phyloP scores from a whole-genome alignment of 768 basidiomycete species.

The Flagelloscypha sp. region DNA sequence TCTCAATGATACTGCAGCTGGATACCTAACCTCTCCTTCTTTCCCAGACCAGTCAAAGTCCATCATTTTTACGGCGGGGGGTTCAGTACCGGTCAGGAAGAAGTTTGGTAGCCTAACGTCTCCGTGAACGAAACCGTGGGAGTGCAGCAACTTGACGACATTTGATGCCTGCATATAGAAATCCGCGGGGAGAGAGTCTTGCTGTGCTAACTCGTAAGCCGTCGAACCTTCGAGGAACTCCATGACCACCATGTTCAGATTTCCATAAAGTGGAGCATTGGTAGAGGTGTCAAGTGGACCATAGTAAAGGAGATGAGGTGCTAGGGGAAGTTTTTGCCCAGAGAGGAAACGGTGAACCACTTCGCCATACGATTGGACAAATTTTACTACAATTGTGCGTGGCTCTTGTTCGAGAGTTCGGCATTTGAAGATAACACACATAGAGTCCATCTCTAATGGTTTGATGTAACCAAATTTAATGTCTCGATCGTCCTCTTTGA shows the following conservation, averaged over 20 bases:
- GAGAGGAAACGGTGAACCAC: constrained; percentile 26
- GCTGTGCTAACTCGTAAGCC: neutral
- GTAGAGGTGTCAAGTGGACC: constrained; percentile 11
- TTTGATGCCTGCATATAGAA: constrained; percentile 14
- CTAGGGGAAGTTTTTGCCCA: constrained; percentile 8
- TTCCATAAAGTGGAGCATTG: constrained; percentile 11
- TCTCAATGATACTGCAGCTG: constrained; percentile 3
- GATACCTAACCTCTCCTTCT: constrained; percentile 13
- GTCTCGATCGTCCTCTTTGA: neutral
- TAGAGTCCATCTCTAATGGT: constrained; percentile 12
- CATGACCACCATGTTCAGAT: constrained; percentile 31
- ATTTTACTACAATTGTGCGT: constrained; percentile 27
- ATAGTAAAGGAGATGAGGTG: constrained; percentile 24
- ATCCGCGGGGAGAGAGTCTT: constrained; percentile 5
- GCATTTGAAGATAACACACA: constrained; percentile 17
- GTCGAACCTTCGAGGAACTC: constrained; percentile 20
- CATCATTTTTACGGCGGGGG: constrained; percentile 21
- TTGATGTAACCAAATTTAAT: constrained; percentile 14
- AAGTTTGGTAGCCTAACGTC: constrained; percentile 28
- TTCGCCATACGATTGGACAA: constrained; percentile 24
- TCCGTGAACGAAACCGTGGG: constrained; percentile 26
- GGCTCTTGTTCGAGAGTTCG: neutral
- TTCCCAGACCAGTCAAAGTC: constrained; percentile 33
- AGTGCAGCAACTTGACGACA: constrained; percentile 18
- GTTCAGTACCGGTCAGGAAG: constrained; percentile 14